Evolutionary conservation across 139 green algal genomes (phyloP).

Genomic region (Chlamydomonas sphaeroides): DNA sequence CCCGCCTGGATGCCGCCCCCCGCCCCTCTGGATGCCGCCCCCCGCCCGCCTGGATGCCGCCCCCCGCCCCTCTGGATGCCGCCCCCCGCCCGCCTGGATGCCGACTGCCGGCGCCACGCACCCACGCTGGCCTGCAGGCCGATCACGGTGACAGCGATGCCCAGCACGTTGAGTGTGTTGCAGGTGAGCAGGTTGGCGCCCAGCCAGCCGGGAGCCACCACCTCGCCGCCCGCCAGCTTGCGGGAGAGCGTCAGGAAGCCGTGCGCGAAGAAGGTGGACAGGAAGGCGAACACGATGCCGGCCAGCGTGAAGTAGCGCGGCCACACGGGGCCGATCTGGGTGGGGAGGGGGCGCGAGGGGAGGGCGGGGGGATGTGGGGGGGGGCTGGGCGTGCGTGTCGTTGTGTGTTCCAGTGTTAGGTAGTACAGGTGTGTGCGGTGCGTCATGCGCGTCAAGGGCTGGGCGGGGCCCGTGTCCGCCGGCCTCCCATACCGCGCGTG

Average conservation of each 20-base stretch:
- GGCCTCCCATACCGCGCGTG: too few species aligned
- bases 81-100: background rate
- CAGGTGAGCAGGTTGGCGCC: constrained; percentile 69
- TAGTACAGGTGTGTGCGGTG: too few species aligned
- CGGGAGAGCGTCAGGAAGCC: constrained; percentile 52
- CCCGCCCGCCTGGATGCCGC: background rate
- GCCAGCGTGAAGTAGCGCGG: constrained; percentile 74
- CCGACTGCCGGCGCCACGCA: background rate
- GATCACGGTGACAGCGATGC: constrained; percentile 83
- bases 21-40: too few species aligned
- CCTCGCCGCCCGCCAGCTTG: constrained; percentile 22
- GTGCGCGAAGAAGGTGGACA: constrained; percentile 85
- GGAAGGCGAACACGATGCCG: constrained; percentile 76
- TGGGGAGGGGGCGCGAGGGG: background rate
- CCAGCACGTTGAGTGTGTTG: constrained; percentile 85
- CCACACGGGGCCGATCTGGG: constrained; percentile 11
- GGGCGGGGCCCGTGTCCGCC: too few species aligned
- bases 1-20: background rate
- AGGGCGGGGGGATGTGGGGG: background rate
- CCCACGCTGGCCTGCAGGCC: constrained; percentile 86
- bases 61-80: too few species aligned
- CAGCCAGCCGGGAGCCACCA: constrained; percentile 45
- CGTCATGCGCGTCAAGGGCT: too few species aligned
- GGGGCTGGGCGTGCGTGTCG: too few species aligned
- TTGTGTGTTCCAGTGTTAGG: too few species aligned